phyloP scores from a whole-genome alignment of 2,329 filamentous ascomycete species.

The Trichophyton verrucosum region DNA sequence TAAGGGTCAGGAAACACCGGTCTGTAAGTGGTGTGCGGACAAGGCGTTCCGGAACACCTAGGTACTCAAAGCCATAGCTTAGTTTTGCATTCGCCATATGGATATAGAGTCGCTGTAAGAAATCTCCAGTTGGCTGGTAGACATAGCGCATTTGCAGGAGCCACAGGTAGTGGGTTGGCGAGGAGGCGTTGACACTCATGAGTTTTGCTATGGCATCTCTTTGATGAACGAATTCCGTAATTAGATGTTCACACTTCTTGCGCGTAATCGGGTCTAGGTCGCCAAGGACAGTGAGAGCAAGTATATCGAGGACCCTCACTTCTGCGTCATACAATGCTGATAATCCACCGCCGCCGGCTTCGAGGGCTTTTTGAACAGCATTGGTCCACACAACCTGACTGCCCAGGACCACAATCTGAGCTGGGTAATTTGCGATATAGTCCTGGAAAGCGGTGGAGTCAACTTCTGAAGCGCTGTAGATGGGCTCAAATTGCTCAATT shows the following conservation, averaged over 20 bases:
- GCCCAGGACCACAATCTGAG: constrained; percentile 88
- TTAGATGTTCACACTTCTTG: constrained; percentile 96
- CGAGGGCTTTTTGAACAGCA: constrained; percentile 65
- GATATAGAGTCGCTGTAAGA: constrained; percentile 68
- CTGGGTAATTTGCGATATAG: constrained; percentile 78
- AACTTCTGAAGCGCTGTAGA: constrained; percentile 61
- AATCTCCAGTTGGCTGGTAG: constrained; percentile 70
- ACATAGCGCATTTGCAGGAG: constrained; percentile 94
- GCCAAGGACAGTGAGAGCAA: constrained; percentile 79
- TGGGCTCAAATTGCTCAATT: constrained; percentile 63
- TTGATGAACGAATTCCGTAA: constrained; percentile 97
- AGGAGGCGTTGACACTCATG: constrained; percentile 58
- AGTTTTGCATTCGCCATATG: constrained; percentile 95
- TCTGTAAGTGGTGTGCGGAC: constrained; percentile 95
- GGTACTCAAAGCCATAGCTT: constrained; percentile 94
- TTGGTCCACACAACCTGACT: constrained; percentile 91
- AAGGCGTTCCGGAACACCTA: constrained; percentile 89
- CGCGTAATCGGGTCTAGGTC: constrained; percentile 76
- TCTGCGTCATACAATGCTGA: constrained; percentile 65
- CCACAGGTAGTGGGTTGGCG: constrained; percentile 78
- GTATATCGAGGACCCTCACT: constrained; percentile 68
- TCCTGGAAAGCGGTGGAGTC: constrained; percentile 57
- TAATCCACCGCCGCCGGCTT: constrained; percentile 57
- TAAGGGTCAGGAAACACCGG: constrained; percentile 94
- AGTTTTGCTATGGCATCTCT: constrained; percentile 86